These are phyloP conservation scores for Fusarium goolgardi DNA, from an alignment of 2,329 filamentous ascomycete species.

Conservation along the genomic window DNA sequence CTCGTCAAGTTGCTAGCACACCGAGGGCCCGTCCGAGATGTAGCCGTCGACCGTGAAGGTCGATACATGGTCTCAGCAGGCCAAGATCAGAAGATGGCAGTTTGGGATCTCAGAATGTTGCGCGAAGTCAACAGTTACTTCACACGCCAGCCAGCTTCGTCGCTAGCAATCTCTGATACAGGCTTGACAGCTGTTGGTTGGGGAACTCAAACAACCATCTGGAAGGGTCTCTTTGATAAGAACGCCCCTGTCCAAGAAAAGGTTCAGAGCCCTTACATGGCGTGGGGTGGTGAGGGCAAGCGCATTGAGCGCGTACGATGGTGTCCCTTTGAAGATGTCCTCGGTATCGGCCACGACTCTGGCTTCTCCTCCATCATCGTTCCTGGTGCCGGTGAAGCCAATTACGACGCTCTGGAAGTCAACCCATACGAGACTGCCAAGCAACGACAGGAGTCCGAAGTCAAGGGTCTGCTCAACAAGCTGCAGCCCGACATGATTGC, in stretches of 20 bases:
- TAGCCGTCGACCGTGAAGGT: conserved; percentile 89
- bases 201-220: conserved; percentile 89
- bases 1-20: conserved; percentile 93
- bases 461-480: conserved; percentile 92
- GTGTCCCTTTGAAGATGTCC: conserved; percentile 95
- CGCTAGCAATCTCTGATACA: conserved; percentile 88
- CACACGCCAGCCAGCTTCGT: conserved; percentile 82
- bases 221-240: conserved; percentile 89
- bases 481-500: conserved; percentile 97
- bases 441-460: conserved; percentile 92
- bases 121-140: conserved; percentile 92
- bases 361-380: conserved; percentile 93
- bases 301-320: conserved; percentile 84
- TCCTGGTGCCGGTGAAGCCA: conserved; percentile 94
- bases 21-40: conserved; percentile 84
- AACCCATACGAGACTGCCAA: conserved; percentile 96
- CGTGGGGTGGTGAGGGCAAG: conserved; percentile 88
- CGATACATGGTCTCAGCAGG: conserved; percentile 96
- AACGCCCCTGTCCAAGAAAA: conserved; percentile 77
- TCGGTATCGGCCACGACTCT: conserved; percentile 84
- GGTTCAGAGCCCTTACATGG: conserved; percentile 89
- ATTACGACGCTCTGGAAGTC: conserved; percentile 91
- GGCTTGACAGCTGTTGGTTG: conserved; percentile 90
- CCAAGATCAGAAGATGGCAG: conserved; percentile 90
- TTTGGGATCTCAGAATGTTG: conserved; percentile 96